These are phyloP conservation scores for Linderina pennispora DNA, from an alignment of 192 early-diverging fungal genomes.

Conservation along the genomic window DNA sequence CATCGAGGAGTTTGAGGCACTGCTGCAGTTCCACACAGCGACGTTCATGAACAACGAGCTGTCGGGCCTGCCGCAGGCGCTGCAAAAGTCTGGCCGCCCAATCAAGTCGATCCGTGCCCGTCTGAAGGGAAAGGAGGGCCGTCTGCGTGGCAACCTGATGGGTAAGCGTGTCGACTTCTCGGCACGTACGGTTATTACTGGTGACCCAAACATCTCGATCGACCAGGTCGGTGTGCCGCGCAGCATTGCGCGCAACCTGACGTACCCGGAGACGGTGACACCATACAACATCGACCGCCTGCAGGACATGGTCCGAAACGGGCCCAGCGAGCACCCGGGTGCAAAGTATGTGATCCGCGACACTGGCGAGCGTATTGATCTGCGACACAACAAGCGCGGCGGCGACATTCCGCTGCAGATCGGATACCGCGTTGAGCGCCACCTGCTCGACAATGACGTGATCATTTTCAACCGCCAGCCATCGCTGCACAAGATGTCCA, in stretches of 20 bases:
- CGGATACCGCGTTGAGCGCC: constrained; percentile 93
- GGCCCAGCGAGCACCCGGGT: constrained; percentile 89
- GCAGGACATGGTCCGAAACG: constrained; percentile 83
- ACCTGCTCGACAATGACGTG: constrained; percentile 90
- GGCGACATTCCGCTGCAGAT: constrained; percentile 79
- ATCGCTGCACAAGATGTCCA: constrained; percentile 98
- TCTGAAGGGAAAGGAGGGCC: constrained; percentile 98
- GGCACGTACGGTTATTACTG: constrained; percentile 98
- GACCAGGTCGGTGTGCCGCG: constrained; percentile 98
- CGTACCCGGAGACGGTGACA: constrained; percentile 95
- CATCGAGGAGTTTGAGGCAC: constrained; percentile 78
- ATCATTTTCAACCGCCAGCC: constrained; percentile 99
- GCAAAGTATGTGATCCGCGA: constrained; percentile 96
- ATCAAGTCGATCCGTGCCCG: constrained; percentile 94
- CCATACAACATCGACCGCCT: constrained; percentile 92
- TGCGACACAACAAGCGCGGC: constrained; percentile 78
- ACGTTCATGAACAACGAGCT: constrained; percentile 98
- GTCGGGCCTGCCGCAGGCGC: constrained; percentile 81
- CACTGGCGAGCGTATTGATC: constrained; percentile 88
- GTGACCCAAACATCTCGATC: constrained; percentile 95
- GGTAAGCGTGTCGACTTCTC: constrained; percentile 99
- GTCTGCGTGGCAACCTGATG: constrained; percentile 98
- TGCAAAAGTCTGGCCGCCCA: constrained; percentile 91
- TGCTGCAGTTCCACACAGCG: constrained; percentile 92
- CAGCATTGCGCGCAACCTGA: constrained; percentile 94